phyloP scores from a whole-genome alignment of 177 flowering plant species.

The Tripterygium wilfordii region DNA sequence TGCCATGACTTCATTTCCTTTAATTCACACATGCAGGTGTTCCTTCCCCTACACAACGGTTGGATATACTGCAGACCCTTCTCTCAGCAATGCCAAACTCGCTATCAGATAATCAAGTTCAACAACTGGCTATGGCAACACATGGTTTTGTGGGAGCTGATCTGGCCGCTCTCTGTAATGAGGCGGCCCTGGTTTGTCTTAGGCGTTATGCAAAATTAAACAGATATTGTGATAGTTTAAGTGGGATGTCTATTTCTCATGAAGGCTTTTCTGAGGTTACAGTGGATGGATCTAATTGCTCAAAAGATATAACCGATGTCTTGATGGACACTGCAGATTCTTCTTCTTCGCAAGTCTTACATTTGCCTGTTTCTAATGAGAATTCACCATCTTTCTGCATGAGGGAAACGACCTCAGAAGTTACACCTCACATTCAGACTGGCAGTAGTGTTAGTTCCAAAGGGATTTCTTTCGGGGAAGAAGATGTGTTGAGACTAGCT shows the following conservation, averaged over 20 bases:
- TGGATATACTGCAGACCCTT: conserved; percentile 59
- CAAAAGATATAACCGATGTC: conserved; percentile 6
- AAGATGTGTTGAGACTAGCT: conserved; percentile 28
- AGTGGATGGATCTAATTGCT: conserved; percentile 10
- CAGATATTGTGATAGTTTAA: conserved; percentile 12
- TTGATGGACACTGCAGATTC: conserved; percentile 20
- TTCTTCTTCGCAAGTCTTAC: conserved; percentile 22
- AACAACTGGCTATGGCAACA: conserved; percentile 58
- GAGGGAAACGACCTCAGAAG: conserved; percentile 1
- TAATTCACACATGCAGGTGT: conserved; percentile 58
- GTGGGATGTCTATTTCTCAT: not conserved
- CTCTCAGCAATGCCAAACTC: conserved; percentile 62
- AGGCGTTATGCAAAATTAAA: conserved; percentile 39
- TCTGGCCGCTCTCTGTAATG: conserved; percentile 74
- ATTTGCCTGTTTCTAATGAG: conserved; percentile 20
- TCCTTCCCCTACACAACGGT: conserved; percentile 78
- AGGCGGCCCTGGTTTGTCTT: conserved; percentile 70
- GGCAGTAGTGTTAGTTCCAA: conserved; percentile 6
- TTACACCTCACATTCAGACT: conserved; percentile 3
- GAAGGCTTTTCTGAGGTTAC: conserved; percentile 10
- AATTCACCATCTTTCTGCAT: conserved; percentile 7
- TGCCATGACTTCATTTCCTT: not conserved
- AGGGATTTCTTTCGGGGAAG: conserved; percentile 12
- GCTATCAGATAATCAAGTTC: conserved; percentile 51
- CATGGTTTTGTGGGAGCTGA: conserved; percentile 99